Evolutionary conservation across 176 grass and related monocot species (phyloP).

Genomic region (Secale cereale): DNA sequence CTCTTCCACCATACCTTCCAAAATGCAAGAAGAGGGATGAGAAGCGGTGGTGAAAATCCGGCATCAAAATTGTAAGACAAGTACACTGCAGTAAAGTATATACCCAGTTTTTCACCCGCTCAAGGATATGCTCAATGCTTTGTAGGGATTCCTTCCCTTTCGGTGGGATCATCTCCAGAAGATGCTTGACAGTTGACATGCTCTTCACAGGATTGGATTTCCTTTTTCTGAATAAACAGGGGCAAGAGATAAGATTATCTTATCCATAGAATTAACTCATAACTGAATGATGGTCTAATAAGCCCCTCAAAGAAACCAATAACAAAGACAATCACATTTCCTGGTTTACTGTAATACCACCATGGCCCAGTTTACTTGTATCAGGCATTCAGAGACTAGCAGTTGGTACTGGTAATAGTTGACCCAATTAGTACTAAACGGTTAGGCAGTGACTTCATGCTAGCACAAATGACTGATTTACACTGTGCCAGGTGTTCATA

Average conservation of each 20-base stretch:
- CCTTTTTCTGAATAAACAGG: slow-evolving; percentile 69
- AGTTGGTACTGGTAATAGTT: slow-evolving; percentile 17
- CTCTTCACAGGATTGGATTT: slow-evolving; percentile 91
- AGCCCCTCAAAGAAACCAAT: neutral
- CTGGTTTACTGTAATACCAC: neutral
- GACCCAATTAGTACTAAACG: neutral
- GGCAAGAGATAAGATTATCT: neutral
- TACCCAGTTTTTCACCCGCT: slow-evolving; percentile 97
- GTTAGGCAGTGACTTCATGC: neutral
- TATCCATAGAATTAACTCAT: neutral
- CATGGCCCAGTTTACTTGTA: neutral
- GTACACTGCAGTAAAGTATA: slow-evolving; percentile 15
- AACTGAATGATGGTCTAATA: neutral
- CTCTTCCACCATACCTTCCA: slow-evolving; percentile 92
- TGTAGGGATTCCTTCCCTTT: slow-evolving; percentile 93
- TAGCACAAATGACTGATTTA: too few species aligned
- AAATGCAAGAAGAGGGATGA: neutral
- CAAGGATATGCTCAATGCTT: slow-evolving; percentile 95
- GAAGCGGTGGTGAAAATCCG: neutral
- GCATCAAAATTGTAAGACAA: neutral
- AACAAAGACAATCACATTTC: neutral
- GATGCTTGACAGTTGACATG: slow-evolving; percentile 88
- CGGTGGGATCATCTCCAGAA: slow-evolving; percentile 83
- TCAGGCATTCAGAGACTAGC: neutral
- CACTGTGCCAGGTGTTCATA: too few species aligned